Conservation (phyloP, 1,284 basidiomycete genomes). For the Trichosporon inkin region DNA sequence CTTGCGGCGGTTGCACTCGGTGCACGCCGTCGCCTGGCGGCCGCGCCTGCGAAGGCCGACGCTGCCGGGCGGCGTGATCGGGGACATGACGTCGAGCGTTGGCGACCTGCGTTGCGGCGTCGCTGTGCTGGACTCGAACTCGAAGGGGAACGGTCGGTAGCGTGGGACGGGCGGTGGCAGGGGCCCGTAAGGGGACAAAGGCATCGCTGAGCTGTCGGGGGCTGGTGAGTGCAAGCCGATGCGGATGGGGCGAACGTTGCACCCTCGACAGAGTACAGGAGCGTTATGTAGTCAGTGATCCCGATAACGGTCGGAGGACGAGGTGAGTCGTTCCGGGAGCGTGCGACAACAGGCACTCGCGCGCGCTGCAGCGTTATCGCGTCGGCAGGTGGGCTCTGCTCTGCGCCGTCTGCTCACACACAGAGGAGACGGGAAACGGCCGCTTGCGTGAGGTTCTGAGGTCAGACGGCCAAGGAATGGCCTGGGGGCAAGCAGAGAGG, state of each 20-base stretch:
- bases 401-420: too few relatives aligned
- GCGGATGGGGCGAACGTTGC: too few relatives aligned
- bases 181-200: not conserved
- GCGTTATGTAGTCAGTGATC: constrained; percentile 1
- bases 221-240: too few relatives aligned
- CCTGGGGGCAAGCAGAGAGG: too few relatives aligned
- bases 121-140: not conserved
- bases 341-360: not conserved
- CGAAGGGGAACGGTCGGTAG: constrained; percentile 2
- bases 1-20: constrained; percentile 31
- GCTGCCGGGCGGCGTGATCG: constrained; percentile 1
- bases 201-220: not conserved
- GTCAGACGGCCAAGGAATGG: too few relatives aligned
- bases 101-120: constrained; percentile 2
- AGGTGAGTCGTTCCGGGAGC: not conserved
- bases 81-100: constrained; percentile 7
- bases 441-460: too few relatives aligned
- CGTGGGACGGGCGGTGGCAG: not conserved
- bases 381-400: too few relatives aligned
- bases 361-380: too few relatives aligned
- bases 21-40: constrained; percentile 28
- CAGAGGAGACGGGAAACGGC: too few relatives aligned
- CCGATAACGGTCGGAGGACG: not conserved
- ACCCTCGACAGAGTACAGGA: too few relatives aligned
- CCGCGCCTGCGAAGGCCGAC: constrained; percentile 20